Evolutionary conservation across 163 green algal species (phyloP).

Genomic region (Chlorella variabilis): DNA sequence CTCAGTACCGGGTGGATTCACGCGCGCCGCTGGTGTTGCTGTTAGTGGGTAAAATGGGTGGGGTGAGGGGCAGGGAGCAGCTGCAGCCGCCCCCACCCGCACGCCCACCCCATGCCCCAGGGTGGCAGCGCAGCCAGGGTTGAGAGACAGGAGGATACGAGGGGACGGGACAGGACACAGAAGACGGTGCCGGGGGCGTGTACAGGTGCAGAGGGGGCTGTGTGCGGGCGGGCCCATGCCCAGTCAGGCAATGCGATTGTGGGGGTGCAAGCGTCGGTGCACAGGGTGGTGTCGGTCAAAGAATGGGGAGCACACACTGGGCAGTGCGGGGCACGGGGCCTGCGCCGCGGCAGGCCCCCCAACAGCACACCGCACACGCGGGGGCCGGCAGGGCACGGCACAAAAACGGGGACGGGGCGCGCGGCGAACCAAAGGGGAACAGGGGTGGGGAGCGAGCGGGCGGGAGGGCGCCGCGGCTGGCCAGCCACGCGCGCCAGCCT

Average conservation of each 20-base stretch:
- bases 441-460: neutral
- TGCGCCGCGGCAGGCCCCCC: too few relatives aligned
- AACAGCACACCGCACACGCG: neutral
- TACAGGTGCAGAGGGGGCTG: neutral
- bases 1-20: neutral
- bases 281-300: too few relatives aligned
- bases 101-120: neutral
- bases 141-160: neutral
- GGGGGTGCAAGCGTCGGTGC: too few relatives aligned
- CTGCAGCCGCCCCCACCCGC: neutral
- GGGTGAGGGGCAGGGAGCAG: neutral
- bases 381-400: neutral
- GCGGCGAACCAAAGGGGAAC: too few relatives aligned
- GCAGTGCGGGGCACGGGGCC: neutral
- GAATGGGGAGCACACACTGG: neutral
- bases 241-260: neutral
- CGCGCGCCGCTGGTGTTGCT: neutral
- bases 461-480: too few relatives aligned
- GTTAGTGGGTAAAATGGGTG: neutral
- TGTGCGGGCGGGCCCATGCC: neutral
- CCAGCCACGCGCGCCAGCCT: too few relatives aligned
- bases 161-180: constrained; percentile 1
- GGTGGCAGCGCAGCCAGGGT: neutral
- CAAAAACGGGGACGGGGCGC: neutral
- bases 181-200: neutral